Conservation (phyloP, 23 red algal genomes). For the Gracilaria gracilis region DNA sequence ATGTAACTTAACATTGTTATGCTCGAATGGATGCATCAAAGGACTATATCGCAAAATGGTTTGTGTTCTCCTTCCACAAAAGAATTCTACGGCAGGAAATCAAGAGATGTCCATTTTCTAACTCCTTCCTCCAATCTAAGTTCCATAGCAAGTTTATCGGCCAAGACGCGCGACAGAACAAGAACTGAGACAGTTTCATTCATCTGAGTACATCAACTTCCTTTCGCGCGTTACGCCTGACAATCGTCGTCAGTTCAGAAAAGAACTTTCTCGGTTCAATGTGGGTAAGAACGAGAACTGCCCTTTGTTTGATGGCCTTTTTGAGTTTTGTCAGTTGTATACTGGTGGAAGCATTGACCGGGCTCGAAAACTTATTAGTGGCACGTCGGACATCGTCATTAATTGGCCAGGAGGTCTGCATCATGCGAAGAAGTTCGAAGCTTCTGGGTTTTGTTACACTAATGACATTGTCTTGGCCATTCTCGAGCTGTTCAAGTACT, state of each 20-base stretch:
- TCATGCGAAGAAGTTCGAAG: conserved; percentile 67
- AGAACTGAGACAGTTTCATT: conserved; percentile 61
- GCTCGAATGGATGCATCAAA: neutral
- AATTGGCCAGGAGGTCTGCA: conserved; percentile 82
- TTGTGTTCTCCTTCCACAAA: neutral
- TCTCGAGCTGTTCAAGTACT: conserved; percentile 68
- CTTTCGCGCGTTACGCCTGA: conserved; percentile 48
- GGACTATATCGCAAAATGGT: conserved; percentile 70
- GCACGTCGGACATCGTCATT: conserved; percentile 65
- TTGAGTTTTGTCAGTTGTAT: conserved; percentile 73
- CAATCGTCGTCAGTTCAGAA: conserved; percentile 16
- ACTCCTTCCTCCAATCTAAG: neutral
- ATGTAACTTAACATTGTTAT: neutral
- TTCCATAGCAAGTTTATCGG: conserved; percentile 57
- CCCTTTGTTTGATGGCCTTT: conserved; percentile 76
- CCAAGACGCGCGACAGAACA: conserved; percentile 48
- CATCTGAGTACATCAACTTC: conserved; percentile 67
- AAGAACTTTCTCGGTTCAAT: conserved; percentile 33
- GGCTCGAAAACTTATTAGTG: conserved; percentile 61
- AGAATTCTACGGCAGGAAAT: neutral
- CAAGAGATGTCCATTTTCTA: too few species aligned
- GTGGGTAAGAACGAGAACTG: conserved; percentile 25
- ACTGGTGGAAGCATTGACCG: conserved; percentile 70
- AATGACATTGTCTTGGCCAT: conserved; percentile 78
- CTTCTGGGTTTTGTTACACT: conserved; percentile 73